Evolutionary conservation across 352 stramenopile species (phyloP).

Genomic region (Pythium volutum): DNA sequence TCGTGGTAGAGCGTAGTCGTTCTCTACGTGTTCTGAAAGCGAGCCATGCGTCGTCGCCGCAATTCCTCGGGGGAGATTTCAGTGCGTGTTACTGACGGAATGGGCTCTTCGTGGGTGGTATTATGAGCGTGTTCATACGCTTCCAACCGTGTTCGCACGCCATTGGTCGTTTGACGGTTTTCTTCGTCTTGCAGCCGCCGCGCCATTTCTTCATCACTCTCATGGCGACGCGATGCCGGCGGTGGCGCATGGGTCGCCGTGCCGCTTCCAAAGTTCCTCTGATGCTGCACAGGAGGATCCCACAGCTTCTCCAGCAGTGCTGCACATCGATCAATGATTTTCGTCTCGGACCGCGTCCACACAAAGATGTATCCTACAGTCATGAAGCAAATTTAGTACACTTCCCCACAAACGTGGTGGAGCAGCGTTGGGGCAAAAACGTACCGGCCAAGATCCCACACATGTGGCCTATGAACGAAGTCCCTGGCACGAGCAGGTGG

Average conservation of each 20-base stretch:
- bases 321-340: slow-evolving; percentile 13
- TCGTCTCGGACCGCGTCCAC: slow-evolving; percentile 10
- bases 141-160: slow-evolving; percentile 12
- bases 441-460: slow-evolving; percentile 82
- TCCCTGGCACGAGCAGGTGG: slow-evolving; percentile 72
- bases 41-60: slow-evolving; percentile 27
- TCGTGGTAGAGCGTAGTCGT: background rate
- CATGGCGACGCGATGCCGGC: background rate
- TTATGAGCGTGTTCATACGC: slow-evolving; percentile 7
- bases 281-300: background rate
- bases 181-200: slow-evolving; percentile 31
- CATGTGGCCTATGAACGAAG: slow-evolving; percentile 85
- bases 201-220: slow-evolving; percentile 26
- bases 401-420: no score
- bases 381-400: background rate
- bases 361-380: slow-evolving; percentile 21
- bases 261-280: slow-evolving; percentile 1
- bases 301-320: background rate
- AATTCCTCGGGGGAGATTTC: slow-evolving; percentile 29
- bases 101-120: background rate
- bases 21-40: slow-evolving; percentile 23
- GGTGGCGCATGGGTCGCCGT: background rate
- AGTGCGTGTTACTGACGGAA: background rate
- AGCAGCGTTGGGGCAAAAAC: background rate
- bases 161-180: slow-evolving; percentile 2